phyloP scores from a whole-genome alignment of 1,284 basidiomycete species.

The Ceratobasidium sp. region DNA sequence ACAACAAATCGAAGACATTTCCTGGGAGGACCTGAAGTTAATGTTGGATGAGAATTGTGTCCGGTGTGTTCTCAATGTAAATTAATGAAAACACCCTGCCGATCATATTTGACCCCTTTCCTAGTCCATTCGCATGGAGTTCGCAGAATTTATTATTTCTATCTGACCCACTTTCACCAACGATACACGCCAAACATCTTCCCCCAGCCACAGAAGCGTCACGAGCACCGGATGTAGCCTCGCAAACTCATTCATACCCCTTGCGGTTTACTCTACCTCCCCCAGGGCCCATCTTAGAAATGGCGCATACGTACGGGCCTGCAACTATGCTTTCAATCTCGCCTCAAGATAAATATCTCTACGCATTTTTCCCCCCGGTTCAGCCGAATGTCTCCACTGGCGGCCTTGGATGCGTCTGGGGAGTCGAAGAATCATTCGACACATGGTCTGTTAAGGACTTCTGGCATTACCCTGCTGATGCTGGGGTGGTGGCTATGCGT shows the following conservation, averaged over 20 bases:
- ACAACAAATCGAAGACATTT: conserved; percentile 6
- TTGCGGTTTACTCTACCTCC: conserved; percentile 59
- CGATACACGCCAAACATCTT: conserved; percentile 37
- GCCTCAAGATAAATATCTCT: conserved; percentile 65
- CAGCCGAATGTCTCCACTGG: conserved; percentile 59
- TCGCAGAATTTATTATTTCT: conserved; percentile 35
- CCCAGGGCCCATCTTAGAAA: conserved; percentile 56
- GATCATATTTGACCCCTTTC: not conserved
- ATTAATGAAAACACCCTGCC: not conserved
- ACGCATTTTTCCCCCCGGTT: conserved; percentile 64
- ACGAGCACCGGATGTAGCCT: conserved; percentile 17
- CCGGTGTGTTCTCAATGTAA: conserved; percentile 4
- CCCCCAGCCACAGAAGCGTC: conserved; percentile 10
- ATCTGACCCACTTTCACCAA: conserved; percentile 27
- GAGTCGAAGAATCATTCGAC: conserved; percentile 61
- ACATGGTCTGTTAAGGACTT: conserved; percentile 65
- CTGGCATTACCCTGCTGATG: conserved; percentile 60
- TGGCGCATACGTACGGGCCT: conserved; percentile 61
- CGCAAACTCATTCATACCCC: conserved; percentile 19
- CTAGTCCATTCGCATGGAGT: conserved; percentile 38
- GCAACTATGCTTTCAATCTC: conserved; percentile 66
- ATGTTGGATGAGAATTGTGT: conserved; percentile 4
- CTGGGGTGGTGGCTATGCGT: conserved; percentile 62
- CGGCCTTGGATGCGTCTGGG: conserved; percentile 71
- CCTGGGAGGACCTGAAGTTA: conserved; percentile 27